Percentiles rank a stretch among this genome's conserved stretches.
Evolutionary conservation across 768 basidiomycete species (phyloP).

Genomic region (Hirschioporus abietinus): DNA sequence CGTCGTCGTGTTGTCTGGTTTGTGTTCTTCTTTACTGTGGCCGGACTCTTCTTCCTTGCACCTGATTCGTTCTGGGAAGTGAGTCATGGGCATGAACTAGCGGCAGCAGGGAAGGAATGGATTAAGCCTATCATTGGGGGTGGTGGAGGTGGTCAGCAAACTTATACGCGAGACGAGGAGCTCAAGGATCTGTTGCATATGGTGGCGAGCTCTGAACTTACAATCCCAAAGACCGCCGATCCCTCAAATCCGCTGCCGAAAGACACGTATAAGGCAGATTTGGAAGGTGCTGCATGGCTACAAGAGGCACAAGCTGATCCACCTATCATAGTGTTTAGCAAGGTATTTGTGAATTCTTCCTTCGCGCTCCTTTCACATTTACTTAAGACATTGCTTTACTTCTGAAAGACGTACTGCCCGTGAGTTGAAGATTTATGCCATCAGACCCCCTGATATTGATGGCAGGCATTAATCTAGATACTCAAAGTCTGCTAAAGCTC

Average conservation of each 20-base stretch:
- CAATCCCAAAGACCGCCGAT: slow-evolving; percentile 28
- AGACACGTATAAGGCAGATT: slow-evolving; percentile 49
- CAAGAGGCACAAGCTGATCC: slow-evolving; percentile 40
- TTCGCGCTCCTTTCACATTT: slow-evolving; percentile 8
- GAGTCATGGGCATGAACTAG: slow-evolving; percentile 30
- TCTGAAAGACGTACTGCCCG: slow-evolving; percentile 70
- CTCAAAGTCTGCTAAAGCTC: slow-evolving; percentile 54
- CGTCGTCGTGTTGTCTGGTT: slow-evolving; percentile 43
- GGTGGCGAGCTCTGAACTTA: slow-evolving; percentile 11
- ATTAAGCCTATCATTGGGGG: background rate
- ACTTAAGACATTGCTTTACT: slow-evolving; percentile 4
- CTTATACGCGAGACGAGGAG: slow-evolving; percentile 6
- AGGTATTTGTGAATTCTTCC: slow-evolving; percentile 38
- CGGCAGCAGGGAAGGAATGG: background rate
- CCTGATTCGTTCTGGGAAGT: slow-evolving; percentile 41
- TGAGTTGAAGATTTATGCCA: slow-evolving; percentile 30
- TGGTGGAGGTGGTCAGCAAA: background rate
- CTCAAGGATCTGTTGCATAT: slow-evolving; percentile 12
- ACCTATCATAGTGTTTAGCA: slow-evolving; percentile 79
- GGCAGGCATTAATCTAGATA: slow-evolving; percentile 34
- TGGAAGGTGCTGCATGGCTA: slow-evolving; percentile 30
- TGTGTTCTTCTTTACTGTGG: slow-evolving; percentile 28
- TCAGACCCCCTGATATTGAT: background rate
- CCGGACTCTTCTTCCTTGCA: slow-evolving; percentile 31
- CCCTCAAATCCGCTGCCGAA: slow-evolving; percentile 44